Conservation (phyloP, 176 grass and related monocot genomes). For the Bolboschoenus planiculmis region DNA sequence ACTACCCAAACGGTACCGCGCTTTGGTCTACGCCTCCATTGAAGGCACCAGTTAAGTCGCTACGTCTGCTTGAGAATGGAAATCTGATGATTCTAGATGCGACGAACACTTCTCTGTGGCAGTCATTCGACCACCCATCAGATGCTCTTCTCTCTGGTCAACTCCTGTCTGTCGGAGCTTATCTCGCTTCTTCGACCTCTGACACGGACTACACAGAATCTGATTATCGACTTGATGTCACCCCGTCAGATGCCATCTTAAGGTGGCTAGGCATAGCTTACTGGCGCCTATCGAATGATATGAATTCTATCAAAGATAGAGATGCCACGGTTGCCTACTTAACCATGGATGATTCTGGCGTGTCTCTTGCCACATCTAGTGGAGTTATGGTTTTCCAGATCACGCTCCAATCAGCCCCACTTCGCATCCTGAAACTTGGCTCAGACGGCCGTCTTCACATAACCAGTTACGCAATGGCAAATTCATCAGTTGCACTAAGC, state of each 20-base stretch:
- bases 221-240: constrained; percentile 43
- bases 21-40: constrained; percentile 52
- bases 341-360: constrained; percentile 38
- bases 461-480: constrained; percentile 32
- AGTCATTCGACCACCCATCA: constrained; percentile 49
- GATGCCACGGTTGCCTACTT: constrained; percentile 35
- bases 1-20: constrained; percentile 31
- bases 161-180: constrained; percentile 21
- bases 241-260: constrained; percentile 26
- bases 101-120: constrained; percentile 51
- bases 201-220: constrained; percentile 31
- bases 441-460: constrained; percentile 33
- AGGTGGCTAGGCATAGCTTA: constrained; percentile 41
- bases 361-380: constrained; percentile 42
- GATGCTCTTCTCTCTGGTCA: constrained; percentile 54
- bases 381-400: constrained; percentile 27
- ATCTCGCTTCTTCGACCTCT: constrained; percentile 36
- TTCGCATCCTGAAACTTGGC: constrained; percentile 40
- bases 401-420: constrained; percentile 12
- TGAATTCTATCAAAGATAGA: constrained; percentile 34
- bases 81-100: constrained; percentile 50
- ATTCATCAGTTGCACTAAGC: constrained; percentile 31
- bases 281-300: constrained; percentile 47
- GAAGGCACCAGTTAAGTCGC: constrained; percentile 5
- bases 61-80: constrained; percentile 37